Evolutionary conservation across 2,329 filamentous ascomycete species (phyloP).

Genomic region (Trichoderma gracile): DNA sequence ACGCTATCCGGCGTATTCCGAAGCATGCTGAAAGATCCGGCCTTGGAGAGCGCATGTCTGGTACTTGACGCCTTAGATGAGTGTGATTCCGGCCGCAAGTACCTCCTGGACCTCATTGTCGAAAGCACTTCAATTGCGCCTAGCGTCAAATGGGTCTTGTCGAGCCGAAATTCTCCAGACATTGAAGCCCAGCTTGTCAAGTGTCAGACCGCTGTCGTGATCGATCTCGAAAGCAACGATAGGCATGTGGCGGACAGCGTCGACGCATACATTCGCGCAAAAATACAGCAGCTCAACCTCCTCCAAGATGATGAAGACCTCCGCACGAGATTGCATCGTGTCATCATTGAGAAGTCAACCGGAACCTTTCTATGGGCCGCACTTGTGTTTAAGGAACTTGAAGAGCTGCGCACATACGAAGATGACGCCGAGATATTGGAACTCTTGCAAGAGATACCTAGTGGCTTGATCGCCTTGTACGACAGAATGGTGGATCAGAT

Average conservation of each 20-base stretch:
- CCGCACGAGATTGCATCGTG: slow-evolving; percentile 4
- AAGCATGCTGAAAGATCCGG: slow-evolving; percentile 42
- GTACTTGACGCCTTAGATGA: slow-evolving; percentile 52
- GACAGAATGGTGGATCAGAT: no score
- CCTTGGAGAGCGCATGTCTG: slow-evolving; percentile 29
- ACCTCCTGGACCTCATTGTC: slow-evolving; percentile 42
- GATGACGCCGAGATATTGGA: neutral
- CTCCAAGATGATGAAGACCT: slow-evolving; percentile 25
- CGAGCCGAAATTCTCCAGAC: slow-evolving; percentile 47
- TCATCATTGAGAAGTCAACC: slow-evolving; percentile 38
- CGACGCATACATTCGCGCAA: slow-evolving; percentile 40
- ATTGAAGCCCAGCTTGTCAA: slow-evolving; percentile 30
- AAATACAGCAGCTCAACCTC: slow-evolving; percentile 42
- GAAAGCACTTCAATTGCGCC: neutral
- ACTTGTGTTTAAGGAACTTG: slow-evolving; percentile 27
- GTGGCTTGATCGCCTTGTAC: no score
- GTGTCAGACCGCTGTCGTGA: slow-evolving; percentile 41
- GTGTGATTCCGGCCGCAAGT: slow-evolving; percentile 32
- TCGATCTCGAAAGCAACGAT: slow-evolving; percentile 23
- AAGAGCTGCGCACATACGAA: slow-evolving; percentile 26
- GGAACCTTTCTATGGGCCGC: slow-evolving; percentile 38
- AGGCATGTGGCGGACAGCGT: slow-evolving; percentile 27
- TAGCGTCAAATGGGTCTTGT: slow-evolving; percentile 45
- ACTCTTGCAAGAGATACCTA: neutral
- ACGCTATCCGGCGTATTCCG: slow-evolving; percentile 42